A percentile compares a stretch with the other conserved stretches of the same genome.
These are phyloP conservation scores for Candida xiaguanensis DNA, from an alignment of 805 yeast genomes.

Conservation along the genomic window DNA sequence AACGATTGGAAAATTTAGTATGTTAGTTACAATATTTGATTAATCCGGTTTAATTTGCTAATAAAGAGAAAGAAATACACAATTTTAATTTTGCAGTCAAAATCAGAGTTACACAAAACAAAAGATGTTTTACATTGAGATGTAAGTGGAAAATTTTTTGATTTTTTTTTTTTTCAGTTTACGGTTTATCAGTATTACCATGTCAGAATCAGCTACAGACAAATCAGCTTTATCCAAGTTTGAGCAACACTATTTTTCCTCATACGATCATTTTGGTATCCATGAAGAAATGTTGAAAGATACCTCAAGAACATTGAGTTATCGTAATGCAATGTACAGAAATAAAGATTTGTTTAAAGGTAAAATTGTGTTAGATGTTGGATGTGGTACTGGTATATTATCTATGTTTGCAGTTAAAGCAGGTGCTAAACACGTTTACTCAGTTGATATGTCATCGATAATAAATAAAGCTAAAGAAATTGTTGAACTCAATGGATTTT, in stretches of 20 bases:
- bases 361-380: constrained; percentile 93
- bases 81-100: no score
- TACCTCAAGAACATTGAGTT: constrained; percentile 84
- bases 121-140: background rate
- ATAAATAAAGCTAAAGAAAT: constrained; percentile 95
- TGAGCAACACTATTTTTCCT: constrained; percentile 92
- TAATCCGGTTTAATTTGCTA: no score
- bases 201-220: constrained; percentile 57
- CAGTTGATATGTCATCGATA: constrained; percentile 95
- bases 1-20: no score
- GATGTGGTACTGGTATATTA: constrained; percentile 97
- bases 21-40: no score
- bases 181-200: no score
- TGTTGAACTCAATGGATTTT: constrained; percentile 75
- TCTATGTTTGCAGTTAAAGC: constrained; percentile 98
- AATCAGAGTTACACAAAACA: background rate
- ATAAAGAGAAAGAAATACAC: no score
- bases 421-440: constrained; percentile 98
- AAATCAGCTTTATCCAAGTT: constrained; percentile 58
- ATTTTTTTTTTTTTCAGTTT: constrained; percentile 6
- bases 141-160: constrained; percentile 1
- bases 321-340: constrained; percentile 87
- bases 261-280: constrained; percentile 95
- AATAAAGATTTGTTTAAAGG: constrained; percentile 87
- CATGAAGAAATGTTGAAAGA: constrained; percentile 99